Evolutionary conservation across 202 grass and related monocot species (phyloP).

Genomic region (Setaria viridis): DNA sequence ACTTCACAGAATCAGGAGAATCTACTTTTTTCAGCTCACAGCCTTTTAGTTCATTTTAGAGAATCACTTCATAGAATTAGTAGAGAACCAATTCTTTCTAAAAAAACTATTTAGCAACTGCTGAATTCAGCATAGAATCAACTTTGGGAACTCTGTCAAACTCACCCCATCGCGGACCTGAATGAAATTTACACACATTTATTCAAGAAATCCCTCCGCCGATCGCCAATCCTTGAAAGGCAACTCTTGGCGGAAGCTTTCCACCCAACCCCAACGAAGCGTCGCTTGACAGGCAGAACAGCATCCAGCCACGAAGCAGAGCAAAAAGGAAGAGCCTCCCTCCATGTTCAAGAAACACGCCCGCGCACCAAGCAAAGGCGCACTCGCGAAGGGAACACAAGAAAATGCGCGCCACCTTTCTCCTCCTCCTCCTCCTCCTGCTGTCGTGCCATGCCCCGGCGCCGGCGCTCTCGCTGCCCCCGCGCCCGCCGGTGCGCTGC

Average conservation of each 20-base stretch:
- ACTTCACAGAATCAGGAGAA: no score
- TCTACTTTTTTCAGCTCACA: no score
- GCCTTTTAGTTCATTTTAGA: no score
- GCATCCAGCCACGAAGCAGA: neutral
- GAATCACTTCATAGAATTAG: no score
- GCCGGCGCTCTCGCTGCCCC: conserved; percentile 47
- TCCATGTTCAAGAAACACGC: neutral
- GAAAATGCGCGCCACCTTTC: conserved; percentile 36
- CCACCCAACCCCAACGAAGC: neutral
- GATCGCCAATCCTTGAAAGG: conserved; percentile 15
- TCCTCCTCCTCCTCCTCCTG: conserved; percentile 9
- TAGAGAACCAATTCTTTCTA: no score
- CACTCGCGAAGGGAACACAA: neutral
- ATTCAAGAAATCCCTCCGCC: no score
- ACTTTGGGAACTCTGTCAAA: no score
- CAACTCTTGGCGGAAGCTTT: conserved; percentile 5
- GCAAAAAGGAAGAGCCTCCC: conserved; percentile 7
- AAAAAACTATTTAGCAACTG: no score
- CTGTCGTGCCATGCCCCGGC: conserved; percentile 9
- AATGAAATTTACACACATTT: neutral
- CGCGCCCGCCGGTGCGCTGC: conserved; percentile 63
- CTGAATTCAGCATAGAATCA: no score
- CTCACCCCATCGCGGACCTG: no score
- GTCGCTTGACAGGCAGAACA: conserved; percentile 25
- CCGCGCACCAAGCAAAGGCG: conserved; percentile 20